phyloP scores from a whole-genome alignment of 2,329 filamentous ascomycete genomes.

The Trichoderma sp. region DNA sequence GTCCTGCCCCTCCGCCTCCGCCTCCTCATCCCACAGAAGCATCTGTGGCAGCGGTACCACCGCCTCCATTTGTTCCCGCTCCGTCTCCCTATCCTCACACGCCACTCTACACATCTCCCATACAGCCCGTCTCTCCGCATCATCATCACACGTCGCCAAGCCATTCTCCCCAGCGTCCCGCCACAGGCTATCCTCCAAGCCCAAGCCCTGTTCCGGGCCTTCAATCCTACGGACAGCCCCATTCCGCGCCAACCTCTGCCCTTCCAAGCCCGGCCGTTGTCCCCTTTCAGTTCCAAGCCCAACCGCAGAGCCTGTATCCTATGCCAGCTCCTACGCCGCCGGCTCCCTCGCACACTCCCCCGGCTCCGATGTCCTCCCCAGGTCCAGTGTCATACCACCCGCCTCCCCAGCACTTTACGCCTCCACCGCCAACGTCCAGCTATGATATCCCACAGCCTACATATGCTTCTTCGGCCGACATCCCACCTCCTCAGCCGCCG shows the following conservation, averaged over 20 bases:
- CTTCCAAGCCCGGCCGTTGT: conserved; percentile 3
- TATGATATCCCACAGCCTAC: conserved; percentile 28
- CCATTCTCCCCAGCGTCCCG: not conserved
- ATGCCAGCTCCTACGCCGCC: conserved; percentile 7
- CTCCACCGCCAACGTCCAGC: conserved; percentile 11
- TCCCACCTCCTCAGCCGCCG: conserved; percentile 27
- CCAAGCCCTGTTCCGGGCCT: conserved; percentile 5
- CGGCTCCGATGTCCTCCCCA: not conserved
- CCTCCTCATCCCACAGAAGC: not conserved
- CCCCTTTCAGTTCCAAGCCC: not conserved
- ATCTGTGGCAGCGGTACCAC: not conserved
- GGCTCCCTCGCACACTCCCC: not conserved
- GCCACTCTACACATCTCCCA: not conserved
- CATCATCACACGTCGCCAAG: not conserved
- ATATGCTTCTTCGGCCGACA: conserved; percentile 22
- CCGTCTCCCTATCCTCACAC: not conserved
- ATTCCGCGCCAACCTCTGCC: not conserved
- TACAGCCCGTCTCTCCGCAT: not conserved
- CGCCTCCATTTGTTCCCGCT: not conserved
- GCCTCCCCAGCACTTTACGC: conserved; percentile 14
- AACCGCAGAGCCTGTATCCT: not conserved
- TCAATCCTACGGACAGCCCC: conserved; percentile 24
- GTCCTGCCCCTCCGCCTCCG: too few relatives aligned
- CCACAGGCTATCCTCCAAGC: not conserved
- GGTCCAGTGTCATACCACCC: not conserved